Base-by-base conservation (phyloP, 495 filamentous ascomycete species). In the Coniosporium apollinis region DNA sequence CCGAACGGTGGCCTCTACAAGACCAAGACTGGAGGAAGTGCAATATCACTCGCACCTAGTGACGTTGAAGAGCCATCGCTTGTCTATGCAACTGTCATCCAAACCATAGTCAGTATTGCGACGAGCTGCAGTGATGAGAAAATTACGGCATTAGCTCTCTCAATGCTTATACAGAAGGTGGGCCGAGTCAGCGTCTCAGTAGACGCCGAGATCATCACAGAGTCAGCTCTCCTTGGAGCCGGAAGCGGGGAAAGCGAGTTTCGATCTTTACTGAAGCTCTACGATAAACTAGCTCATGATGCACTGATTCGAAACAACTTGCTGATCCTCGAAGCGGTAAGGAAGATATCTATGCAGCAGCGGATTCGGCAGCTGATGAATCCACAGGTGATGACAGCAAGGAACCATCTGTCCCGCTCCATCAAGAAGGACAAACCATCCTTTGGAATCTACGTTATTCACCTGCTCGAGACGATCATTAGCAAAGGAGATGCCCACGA, bases 161-260 rank as follows among this genome's bases (percentile, higher is more conserved):
- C 84, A 3, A 94, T 96, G 79, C 68, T 97, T 13, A 58, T 93
- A 5, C 89, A 96, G 47, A 91, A 96, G 52, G 71, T 94, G 43
- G 75, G 77, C 6, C 87, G 85, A 48, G 65, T 94, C 24, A 86
- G 68, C 48, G 58, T 67, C 39, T 53, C 66, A 1, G 74, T 93
- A 5, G 85, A 94, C 60, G 68, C 76, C 9, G 74, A 73, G 35
- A 87, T 96, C 31, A 74, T 96, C 30, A 72, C 66, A 15, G 86
- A 91, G 24, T 71, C 82, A 17, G 83, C 85, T 21, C 53, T 64
- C 4, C 57, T 97, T n/a, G 80, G 82, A 16, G 54, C 82, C 7
- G 74, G 64, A 46, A 82, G 78, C 36, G 80, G 75, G 18, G 65
- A 69, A 36, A 57, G 72, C 3, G 86, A 96, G 47, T 83, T 94